phyloP scores from a whole-genome alignment of 345 rosid species.

The Psidium guajava region DNA sequence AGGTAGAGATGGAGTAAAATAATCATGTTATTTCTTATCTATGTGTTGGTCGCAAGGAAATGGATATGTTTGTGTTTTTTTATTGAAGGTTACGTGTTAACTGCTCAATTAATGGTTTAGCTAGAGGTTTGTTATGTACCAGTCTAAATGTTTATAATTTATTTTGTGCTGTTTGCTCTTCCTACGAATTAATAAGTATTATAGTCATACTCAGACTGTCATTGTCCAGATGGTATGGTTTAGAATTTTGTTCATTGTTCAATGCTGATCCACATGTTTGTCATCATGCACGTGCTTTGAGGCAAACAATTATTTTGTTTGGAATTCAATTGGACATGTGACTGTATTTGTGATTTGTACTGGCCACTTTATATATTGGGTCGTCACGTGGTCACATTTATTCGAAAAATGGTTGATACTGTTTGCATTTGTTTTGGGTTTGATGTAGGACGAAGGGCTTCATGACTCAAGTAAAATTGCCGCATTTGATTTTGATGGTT shows the following conservation, averaged over 20 bases:
- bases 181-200: neutral
- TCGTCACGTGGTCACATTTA: neutral
- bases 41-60: neutral
- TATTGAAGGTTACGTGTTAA: neutral
- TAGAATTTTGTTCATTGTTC: neutral
- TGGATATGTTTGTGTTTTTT: neutral
- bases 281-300: neutral
- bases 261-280: neutral
- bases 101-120: neutral
- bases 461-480: slow-evolving; percentile 75
- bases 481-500: slow-evolving; percentile 96
- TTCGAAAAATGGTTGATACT: neutral
- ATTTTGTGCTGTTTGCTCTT: neutral
- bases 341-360: neutral
- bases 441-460: slow-evolving; percentile 69
- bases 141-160: neutral
- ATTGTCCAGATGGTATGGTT: neutral
- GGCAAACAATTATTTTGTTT: neutral
- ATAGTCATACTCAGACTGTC: neutral
- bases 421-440: neutral
- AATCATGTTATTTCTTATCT: neutral
- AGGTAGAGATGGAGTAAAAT: neutral
- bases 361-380: neutral
- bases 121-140: neutral
- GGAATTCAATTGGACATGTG: neutral